These are phyloP conservation scores for Heimioporus retisporus DNA, from an alignment of 1,284 basidiomycete genomes.

Conservation along the genomic window DNA sequence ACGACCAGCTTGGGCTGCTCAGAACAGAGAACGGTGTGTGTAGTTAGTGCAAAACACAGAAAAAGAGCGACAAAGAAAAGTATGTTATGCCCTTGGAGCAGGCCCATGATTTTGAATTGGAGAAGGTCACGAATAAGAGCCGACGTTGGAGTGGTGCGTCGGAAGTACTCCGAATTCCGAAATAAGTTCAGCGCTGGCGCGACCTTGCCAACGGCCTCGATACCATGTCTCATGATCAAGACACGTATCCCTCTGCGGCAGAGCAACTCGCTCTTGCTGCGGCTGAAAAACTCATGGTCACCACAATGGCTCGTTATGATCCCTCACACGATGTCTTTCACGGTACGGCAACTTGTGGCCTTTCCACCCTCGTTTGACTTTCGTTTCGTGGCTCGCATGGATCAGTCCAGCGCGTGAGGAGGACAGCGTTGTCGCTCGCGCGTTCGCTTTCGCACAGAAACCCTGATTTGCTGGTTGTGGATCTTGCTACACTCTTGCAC, in stretches of 20 bases:
- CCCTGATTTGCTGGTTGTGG: constrained; percentile 80
- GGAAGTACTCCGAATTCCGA: constrained; percentile 39
- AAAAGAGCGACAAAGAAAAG: constrained; percentile 53
- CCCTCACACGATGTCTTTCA: constrained; percentile 93
- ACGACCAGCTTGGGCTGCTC: constrained; percentile 37
- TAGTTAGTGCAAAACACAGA: constrained; percentile 38
- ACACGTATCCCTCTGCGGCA: constrained; percentile 43
- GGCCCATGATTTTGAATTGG: constrained; percentile 30
- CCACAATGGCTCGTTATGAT: constrained; percentile 88
- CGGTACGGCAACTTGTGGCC: constrained; percentile 58
- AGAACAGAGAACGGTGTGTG: constrained; percentile 29
- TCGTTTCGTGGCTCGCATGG: constrained; percentile 1
- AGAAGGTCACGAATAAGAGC: constrained; percentile 8
- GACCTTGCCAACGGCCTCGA: too few species aligned
- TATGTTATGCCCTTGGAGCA: constrained; percentile 22
- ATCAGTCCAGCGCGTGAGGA: constrained; percentile 84
- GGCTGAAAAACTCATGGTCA: constrained; percentile 78
- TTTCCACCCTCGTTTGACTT: constrained; percentile 9
- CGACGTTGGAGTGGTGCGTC: not conserved
- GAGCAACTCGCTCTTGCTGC: constrained; percentile 60
- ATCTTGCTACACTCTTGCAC: constrained; percentile 90
- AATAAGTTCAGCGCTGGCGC: not conserved
- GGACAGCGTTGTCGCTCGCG: constrained; percentile 79
- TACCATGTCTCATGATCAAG: not conserved
- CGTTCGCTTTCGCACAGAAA: constrained; percentile 49